A percentile compares a stretch with the other conserved stretches of the same genome.
Conservation (phyloP, 1,284 basidiomycete species). For the Fomitopsis pinicola region DNA sequence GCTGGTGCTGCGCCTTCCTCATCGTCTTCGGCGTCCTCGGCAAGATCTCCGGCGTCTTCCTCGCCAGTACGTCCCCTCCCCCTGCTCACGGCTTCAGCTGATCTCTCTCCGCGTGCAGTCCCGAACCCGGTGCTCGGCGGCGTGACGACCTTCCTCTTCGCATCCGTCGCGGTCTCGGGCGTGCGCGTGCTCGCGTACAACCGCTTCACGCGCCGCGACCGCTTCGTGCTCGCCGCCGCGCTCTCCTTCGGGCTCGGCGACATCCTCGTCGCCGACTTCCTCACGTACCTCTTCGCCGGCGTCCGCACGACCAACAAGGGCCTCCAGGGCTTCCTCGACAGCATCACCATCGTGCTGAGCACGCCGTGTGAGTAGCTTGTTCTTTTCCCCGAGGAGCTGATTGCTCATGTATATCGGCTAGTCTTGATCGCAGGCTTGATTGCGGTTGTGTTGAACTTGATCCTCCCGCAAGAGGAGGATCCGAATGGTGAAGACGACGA, state of each 20-base stretch:
- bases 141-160: constrained; percentile 75
- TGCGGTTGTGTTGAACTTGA: constrained; percentile 60
- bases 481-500: constrained; percentile 28
- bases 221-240: constrained; percentile 74
- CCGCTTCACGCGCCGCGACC: constrained; percentile 65
- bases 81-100: background rate
- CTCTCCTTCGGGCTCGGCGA: constrained; percentile 74
- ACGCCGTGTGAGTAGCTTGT: constrained; percentile 59
- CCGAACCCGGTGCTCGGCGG: constrained; percentile 82
- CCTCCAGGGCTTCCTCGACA: constrained; percentile 68
- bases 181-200: constrained; percentile 68
- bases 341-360: constrained; percentile 74
- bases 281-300: constrained; percentile 66
- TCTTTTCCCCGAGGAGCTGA: no score
- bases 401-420: constrained; percentile 12
- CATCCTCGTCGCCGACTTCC: constrained; percentile 55
- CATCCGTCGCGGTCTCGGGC: constrained; percentile 46
- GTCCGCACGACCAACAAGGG: constrained; percentile 54
- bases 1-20: constrained; percentile 71
- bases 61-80: constrained; percentile 47
- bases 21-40: constrained; percentile 73
- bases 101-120: constrained; percentile 31
- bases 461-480: constrained; percentile 51
- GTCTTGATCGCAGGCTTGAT: constrained; percentile 68
- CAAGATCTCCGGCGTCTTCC: constrained; percentile 77